A percentile compares a stretch with the other conserved stretches of the same genome.
Evolutionary conservation across 768 basidiomycete species (phyloP).

Genomic region (Plicaturopsis crispa): DNA sequence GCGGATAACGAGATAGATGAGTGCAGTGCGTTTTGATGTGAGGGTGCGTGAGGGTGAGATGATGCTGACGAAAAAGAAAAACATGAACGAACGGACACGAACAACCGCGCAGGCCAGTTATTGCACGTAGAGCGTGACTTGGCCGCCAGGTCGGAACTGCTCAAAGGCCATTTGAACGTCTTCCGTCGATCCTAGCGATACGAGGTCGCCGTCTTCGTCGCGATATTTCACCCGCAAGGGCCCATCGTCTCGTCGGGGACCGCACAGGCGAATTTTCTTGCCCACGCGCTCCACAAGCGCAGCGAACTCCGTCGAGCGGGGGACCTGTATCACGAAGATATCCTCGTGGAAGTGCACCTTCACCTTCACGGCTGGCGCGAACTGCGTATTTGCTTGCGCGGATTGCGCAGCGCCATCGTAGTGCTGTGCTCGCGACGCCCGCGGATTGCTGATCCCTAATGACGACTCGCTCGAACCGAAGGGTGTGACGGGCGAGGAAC

Average conservation of each 20-base stretch:
- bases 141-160: slow-evolving; percentile 68
- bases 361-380: slow-evolving; percentile 63
- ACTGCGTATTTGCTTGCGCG: slow-evolving; percentile 11
- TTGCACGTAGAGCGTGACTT: slow-evolving; percentile 76
- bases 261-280: slow-evolving; percentile 89
- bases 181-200: slow-evolving; percentile 83
- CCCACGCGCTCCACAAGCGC: slow-evolving; percentile 87
- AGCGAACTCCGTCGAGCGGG: slow-evolving; percentile 67
- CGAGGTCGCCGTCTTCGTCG: slow-evolving; percentile 90
- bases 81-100: not conserved
- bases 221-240: slow-evolving; percentile 81
- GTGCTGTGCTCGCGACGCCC: slow-evolving; percentile 46
- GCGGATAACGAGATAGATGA: not conserved
- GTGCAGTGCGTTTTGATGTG: not conserved
- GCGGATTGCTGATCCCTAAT: slow-evolving; percentile 43
- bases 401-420: slow-evolving; percentile 33
- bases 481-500: slow-evolving; percentile 81
- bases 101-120: slow-evolving; percentile 29
- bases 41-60: not conserved
- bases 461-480: slow-evolving; percentile 88
- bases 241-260: slow-evolving; percentile 71
- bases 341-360: slow-evolving; percentile 95
- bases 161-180: slow-evolving; percentile 95
- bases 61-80: slow-evolving; percentile 1
- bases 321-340: slow-evolving; percentile 90